phyloP scores from a whole-genome alignment of 2,329 filamentous ascomycete species.

The Beauveria asiatica region DNA sequence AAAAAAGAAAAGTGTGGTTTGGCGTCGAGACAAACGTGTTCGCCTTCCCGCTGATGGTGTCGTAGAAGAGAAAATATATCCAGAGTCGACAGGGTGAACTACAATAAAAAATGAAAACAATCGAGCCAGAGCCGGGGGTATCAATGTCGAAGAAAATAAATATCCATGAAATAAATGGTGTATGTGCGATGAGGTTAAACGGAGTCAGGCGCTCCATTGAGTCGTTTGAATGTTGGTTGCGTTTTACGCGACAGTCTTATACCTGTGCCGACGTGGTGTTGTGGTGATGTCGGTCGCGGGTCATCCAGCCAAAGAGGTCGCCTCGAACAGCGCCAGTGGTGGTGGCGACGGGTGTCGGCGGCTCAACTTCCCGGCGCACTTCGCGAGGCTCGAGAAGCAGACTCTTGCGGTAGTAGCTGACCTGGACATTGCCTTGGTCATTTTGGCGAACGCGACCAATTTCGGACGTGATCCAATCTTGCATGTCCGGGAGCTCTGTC shows the following conservation, averaged over 20 bases:
- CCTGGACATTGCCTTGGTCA: slow-evolving; percentile 48
- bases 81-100: slow-evolving; percentile 8
- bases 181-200: slow-evolving; percentile 9
- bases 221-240: not conserved
- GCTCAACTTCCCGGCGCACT: slow-evolving; percentile 26
- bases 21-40: not conserved
- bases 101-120: slow-evolving; percentile 9
- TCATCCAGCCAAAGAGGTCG: slow-evolving; percentile 45
- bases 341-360: slow-evolving; percentile 22
- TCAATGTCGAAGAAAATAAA: slow-evolving; percentile 14
- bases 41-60: not conserved
- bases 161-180: slow-evolving; percentile 16
- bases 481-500: slow-evolving; percentile 74
- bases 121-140: slow-evolving; percentile 11
- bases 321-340: slow-evolving; percentile 24
- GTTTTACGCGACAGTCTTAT: not conserved
- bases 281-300: slow-evolving; percentile 34
- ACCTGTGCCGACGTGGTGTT: slow-evolving; percentile 18
- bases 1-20: not conserved
- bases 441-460: slow-evolving; percentile 64
- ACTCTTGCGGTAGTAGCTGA: slow-evolving; percentile 70
- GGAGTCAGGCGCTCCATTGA: not conserved
- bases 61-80: slow-evolving; percentile 10
- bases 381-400: slow-evolving; percentile 74
- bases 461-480: slow-evolving; percentile 84